Evolutionary conservation across 495 filamentous ascomycete genomes (phyloP).

Genomic region (Penicillium odoratum): DNA sequence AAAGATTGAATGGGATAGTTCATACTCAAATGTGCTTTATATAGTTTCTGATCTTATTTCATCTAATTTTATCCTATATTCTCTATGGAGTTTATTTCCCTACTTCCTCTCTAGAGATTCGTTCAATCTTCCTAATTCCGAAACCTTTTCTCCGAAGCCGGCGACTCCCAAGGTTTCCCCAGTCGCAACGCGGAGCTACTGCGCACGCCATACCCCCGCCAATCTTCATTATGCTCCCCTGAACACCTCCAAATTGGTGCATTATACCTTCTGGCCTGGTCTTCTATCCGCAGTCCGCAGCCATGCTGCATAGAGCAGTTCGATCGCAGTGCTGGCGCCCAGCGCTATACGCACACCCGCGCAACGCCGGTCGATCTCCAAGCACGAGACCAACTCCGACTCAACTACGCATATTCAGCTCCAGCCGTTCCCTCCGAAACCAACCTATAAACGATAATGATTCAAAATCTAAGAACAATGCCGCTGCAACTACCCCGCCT

Average conservation of each 20-base stretch:
- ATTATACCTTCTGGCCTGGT: slow-evolving; percentile 2
- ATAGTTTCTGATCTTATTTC: no score
- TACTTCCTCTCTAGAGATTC: not conserved
- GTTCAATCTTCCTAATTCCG: not conserved
- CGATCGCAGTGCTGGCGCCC: slow-evolving; percentile 44
- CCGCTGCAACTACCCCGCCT: slow-evolving; percentile 13
- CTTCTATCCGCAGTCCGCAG: slow-evolving; percentile 10
- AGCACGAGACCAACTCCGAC: slow-evolving; percentile 25
- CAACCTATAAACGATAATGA: slow-evolving; percentile 20
- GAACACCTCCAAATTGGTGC: slow-evolving; percentile 10
- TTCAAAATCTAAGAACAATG: slow-evolving; percentile 7
- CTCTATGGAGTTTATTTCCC: slow-evolving; percentile 1
- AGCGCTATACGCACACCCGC: slow-evolving; percentile 31
- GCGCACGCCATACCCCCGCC: slow-evolving; percentile 15
- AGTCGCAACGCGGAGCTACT: slow-evolving; percentile 17
- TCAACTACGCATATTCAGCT: slow-evolving; percentile 36
- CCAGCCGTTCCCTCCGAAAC: slow-evolving; percentile 21
- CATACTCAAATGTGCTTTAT: not conserved
- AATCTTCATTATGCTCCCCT: slow-evolving; percentile 34
- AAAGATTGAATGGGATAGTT: no score
- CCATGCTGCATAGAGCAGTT: slow-evolving; percentile 48
- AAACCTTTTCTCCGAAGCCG: slow-evolving; percentile 43
- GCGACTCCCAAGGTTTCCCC: slow-evolving; percentile 30
- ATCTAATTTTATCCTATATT: not conserved
- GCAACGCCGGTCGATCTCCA: slow-evolving; percentile 31